phyloP scores from a whole-genome alignment of 1,284 basidiomycete genomes.

The Rhodotorula sp. region DNA sequence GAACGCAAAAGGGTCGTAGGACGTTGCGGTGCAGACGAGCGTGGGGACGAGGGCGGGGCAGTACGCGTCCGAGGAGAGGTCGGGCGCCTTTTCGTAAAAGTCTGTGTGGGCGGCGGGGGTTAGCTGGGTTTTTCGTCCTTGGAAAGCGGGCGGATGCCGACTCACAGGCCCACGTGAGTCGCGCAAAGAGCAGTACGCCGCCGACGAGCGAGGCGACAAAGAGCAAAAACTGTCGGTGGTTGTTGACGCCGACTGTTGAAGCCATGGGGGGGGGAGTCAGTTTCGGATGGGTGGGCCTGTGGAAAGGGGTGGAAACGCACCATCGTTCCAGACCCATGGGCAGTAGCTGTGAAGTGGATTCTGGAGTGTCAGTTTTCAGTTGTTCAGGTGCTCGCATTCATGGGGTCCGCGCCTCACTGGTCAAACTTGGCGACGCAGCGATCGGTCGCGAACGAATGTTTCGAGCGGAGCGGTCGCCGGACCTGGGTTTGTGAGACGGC shows the following conservation, averaged over 20 bases:
- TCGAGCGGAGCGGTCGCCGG: conserved; percentile 85
- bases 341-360: conserved; percentile 91
- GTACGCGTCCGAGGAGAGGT: conserved; percentile 53
- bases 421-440: conserved; percentile 85
- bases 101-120: conserved; percentile 40
- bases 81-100: conserved; percentile 41
- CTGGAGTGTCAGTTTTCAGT: not conserved
- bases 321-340: conserved; percentile 99
- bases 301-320: conserved; percentile 53
- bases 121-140: too few relatives aligned
- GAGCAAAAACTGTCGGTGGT: conserved; percentile 90
- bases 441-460: conserved; percentile 91
- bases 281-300: not conserved
- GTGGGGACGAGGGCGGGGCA: conserved; percentile 63
- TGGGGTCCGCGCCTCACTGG: conserved; percentile 62
- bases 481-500: conserved; percentile 56
- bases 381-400: too few relatives aligned
- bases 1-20: conserved; percentile 77
- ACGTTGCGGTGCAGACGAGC: conserved; percentile 63
- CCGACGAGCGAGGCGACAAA: conserved; percentile 81
- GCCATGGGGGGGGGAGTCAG: not conserved
- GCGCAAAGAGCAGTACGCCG: conserved; percentile 77
- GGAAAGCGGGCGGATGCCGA: not conserved
- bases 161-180: conserved; percentile 76
- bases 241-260: conserved; percentile 76